Evolutionary conservation across 2,329 filamentous ascomycete genomes (phyloP).

Genomic region (Triangularia setosa): DNA sequence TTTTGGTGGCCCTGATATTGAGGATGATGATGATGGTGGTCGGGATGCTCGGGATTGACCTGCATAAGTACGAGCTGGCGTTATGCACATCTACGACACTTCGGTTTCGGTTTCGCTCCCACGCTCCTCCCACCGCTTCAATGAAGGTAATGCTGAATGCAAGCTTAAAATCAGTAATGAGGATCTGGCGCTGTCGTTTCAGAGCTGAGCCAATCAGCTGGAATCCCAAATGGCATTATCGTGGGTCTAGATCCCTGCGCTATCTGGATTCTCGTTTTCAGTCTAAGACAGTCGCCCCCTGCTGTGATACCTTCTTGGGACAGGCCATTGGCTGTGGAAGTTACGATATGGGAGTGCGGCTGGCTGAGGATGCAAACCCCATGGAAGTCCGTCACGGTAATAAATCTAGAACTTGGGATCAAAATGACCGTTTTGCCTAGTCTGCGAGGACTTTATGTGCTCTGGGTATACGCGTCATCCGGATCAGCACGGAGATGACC

Average conservation of each 20-base stretch:
- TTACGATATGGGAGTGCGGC: not conserved
- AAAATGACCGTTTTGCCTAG: not conserved
- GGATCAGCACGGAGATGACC: not conserved
- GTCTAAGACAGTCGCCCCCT: not conserved
- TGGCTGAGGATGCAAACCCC: not conserved
- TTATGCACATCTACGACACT: not conserved
- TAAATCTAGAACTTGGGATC: not conserved
- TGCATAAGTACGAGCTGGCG: not conserved
- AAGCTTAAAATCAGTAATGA: not conserved
- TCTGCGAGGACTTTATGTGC: not conserved
- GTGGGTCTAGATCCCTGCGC: not conserved
- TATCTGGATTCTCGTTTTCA: not conserved
- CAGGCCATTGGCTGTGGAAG: not conserved
- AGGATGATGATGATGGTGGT: not conserved
- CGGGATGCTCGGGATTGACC: not conserved
- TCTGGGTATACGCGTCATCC: not conserved
- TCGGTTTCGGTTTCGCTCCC: not conserved
- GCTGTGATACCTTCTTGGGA: not conserved
- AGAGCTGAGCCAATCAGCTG: not conserved
- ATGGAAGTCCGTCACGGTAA: not conserved
- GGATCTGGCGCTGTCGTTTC: not conserved
- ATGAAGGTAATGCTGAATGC: not conserved
- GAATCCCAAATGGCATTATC: not conserved
- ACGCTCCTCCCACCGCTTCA: not conserved
- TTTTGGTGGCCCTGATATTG: not conserved